phyloP scores from a whole-genome alignment of 1,284 basidiomycete species.

The Cystobasidium pallidum region DNA sequence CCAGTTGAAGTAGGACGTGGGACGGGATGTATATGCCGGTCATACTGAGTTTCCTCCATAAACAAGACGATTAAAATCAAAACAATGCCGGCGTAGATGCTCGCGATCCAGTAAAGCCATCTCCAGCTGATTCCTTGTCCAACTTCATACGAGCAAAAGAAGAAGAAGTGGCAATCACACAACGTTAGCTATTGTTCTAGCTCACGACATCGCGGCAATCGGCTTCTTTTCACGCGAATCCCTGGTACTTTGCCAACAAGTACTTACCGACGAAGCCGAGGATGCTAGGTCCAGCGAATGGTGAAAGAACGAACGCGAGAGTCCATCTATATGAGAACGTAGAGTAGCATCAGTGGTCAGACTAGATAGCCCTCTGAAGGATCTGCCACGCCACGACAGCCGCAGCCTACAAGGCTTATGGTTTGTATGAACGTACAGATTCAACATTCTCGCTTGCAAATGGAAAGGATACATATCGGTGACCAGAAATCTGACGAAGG shows the following conservation, averaged over 20 bases:
- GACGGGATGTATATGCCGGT: slow-evolving; percentile 65
- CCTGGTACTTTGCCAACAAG: too few species aligned
- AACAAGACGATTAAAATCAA: slow-evolving; percentile 65
- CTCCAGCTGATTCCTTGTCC: slow-evolving; percentile 25
- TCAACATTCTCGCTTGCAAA: slow-evolving; percentile 73
- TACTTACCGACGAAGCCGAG: slow-evolving; percentile 40
- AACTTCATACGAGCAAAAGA: too few species aligned
- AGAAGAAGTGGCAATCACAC: too few species aligned
- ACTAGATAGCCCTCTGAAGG: background rate
- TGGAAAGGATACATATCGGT: slow-evolving; percentile 73
- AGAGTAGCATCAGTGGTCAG: background rate
- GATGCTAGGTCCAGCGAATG: slow-evolving; percentile 53
- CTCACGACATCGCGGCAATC: too few species aligned
- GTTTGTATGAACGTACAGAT: slow-evolving; percentile 72
- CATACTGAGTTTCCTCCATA: slow-evolving; percentile 71
- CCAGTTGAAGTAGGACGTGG: slow-evolving; percentile 60
- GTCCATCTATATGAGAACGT: slow-evolving; percentile 22
- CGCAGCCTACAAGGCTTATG: too few species aligned
- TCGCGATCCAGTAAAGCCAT: slow-evolving; percentile 72
- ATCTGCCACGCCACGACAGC: too few species aligned
- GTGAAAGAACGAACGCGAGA: slow-evolving; percentile 65
- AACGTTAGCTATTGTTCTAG: too few species aligned
- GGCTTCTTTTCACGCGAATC: too few species aligned
- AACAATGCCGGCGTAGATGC: slow-evolving; percentile 65
- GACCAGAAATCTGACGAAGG: too few species aligned